A percentile compares a stretch with the other conserved stretches of the same genome.
These are phyloP conservation scores for Penicillium sp. DNA, from an alignment of 2,329 filamentous ascomycete species.

Conservation along the genomic window DNA sequence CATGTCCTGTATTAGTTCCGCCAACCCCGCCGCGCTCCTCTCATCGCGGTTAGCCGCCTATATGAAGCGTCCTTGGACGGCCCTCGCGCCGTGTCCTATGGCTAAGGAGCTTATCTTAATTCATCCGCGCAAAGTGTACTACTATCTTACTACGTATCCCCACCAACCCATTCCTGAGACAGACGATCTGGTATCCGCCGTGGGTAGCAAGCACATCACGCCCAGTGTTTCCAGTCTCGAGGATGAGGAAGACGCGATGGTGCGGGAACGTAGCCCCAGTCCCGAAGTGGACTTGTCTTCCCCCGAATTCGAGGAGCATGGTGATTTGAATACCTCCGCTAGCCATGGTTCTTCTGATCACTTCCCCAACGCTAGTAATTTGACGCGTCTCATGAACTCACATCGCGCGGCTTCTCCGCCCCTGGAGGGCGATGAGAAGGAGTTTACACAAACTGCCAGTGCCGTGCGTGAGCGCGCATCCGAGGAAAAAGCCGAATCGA, in stretches of 20 bases:
- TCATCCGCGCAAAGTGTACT: slow-evolving; percentile 90
- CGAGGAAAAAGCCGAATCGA: slow-evolving; percentile 28
- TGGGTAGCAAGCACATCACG: slow-evolving; percentile 59
- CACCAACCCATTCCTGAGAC: slow-evolving; percentile 70
- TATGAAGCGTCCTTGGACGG: slow-evolving; percentile 76
- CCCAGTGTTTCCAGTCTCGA: slow-evolving; percentile 70
- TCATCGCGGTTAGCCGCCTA: slow-evolving; percentile 84
- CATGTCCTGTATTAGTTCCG: slow-evolving; percentile 56
- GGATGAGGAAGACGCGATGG: slow-evolving; percentile 57
- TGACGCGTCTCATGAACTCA: slow-evolving; percentile 52
- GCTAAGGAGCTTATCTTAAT: slow-evolving; percentile 87
- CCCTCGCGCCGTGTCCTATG: slow-evolving; percentile 70
- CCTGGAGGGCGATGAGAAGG: slow-evolving; percentile 85
- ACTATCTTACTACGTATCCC: slow-evolving; percentile 82
- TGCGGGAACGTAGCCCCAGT: slow-evolving; percentile 64
- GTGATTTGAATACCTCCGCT: slow-evolving; percentile 46
- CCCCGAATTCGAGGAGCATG: slow-evolving; percentile 69
- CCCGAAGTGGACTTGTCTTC: slow-evolving; percentile 88
- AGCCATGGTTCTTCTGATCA: slow-evolving; percentile 49
- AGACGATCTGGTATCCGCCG: slow-evolving; percentile 43
- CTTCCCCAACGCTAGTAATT: slow-evolving; percentile 51
- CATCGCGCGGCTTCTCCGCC: slow-evolving; percentile 74
- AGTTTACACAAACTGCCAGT: slow-evolving; percentile 91
- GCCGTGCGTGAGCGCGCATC: slow-evolving; percentile 57
- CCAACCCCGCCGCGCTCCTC: slow-evolving; percentile 89